Evolutionary conservation across 768 basidiomycete genomes (phyloP), one percentile per base, ranked within the genome.

Genomic region (Boletales sp.): DNA sequence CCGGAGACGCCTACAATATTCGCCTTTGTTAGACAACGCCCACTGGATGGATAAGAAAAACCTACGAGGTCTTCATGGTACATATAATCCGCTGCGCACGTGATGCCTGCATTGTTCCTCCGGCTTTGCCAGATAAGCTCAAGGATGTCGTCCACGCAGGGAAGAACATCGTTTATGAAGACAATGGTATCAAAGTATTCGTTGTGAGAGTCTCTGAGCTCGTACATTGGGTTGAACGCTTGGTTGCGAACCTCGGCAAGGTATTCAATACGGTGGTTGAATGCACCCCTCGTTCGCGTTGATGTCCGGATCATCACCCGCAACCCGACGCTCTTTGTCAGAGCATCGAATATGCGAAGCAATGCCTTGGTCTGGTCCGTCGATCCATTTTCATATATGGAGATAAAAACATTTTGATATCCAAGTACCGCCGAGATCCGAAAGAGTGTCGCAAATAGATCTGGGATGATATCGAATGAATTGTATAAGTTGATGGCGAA

Each of bases 401-500:
- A 95, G 42, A 98, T 92, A 65, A 86, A 98, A 62, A 98, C 93
- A 67, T 99, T 99, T 70, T 96, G 93, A 72, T 91, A 97, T 6
- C 96, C 96, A 31, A 99, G 77, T 56, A 99, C 82, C 35, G 90
- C 80, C 0, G 93, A 85, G 35, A 94, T 85, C 49, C 94, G 84
- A 77, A 99, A 99, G 59, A 99, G 86, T 18, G 94, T 94, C 31
- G 93, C 86, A 68, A 98, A 97, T 33, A 98, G 80, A 71, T 99
- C 96, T 15, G 96, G 94, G 57, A 98, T 94, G 67, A 98, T 74
- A 72, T 96, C 94, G 81, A 98, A 99, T 12, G 94, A 97, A 76
- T 99, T 99, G 79, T 97, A 97, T 51, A 98, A 77, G 72, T 99
- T 99, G 79, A 99, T 98, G 53, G 93, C 95, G 70, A 99, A 96